A percentile compares a stretch with the other conserved stretches of the same genome.
Conservation (phyloP, 192 early-diverging fungal species). For the Dissophora globulifera region DNA sequence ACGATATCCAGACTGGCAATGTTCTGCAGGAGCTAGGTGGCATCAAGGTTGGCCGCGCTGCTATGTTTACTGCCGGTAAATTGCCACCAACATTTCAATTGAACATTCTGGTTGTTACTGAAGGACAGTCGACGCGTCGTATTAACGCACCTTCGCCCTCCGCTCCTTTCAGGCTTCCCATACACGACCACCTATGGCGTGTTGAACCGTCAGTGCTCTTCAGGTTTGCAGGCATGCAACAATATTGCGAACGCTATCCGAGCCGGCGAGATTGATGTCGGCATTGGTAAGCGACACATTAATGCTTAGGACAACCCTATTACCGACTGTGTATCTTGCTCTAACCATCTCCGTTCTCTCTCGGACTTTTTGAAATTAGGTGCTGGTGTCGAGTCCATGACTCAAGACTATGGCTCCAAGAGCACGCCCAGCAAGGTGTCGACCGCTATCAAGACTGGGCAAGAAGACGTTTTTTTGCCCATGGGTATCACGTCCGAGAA, state of each 20-base stretch:
- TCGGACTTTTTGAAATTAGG: no score
- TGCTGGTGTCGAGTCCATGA: constrained; percentile 95
- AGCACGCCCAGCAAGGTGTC: constrained; percentile 77
- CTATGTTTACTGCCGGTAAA: constrained; percentile 85
- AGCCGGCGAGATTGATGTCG: constrained; percentile 88
- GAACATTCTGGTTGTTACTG: no score
- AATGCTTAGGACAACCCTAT: no score
- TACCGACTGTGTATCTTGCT: no score
- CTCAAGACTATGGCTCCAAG: constrained; percentile 84
- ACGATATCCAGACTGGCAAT: constrained; percentile 96
- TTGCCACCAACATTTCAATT: not conserved
- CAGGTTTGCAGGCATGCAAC: constrained; percentile 89
- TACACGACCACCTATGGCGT: constrained; percentile 82
- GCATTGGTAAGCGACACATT: constrained; percentile 83
- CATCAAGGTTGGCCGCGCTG: constrained; percentile 90
- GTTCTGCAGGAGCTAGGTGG: constrained; percentile 91
- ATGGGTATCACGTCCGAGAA: constrained; percentile 97
- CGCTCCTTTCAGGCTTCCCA: constrained; percentile 68
- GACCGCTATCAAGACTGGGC: constrained; percentile 71
- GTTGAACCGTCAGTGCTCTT: constrained; percentile 95
- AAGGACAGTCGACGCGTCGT: no score
- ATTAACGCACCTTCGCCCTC: no score
- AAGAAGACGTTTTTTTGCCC: constrained; percentile 80
- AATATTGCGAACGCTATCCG: constrained; percentile 90
- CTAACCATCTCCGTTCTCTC: no score